Base-by-base conservation (phyloP, 2,329 filamentous ascomycete genomes). In the Stagonosporopsis vannaccii region DNA sequence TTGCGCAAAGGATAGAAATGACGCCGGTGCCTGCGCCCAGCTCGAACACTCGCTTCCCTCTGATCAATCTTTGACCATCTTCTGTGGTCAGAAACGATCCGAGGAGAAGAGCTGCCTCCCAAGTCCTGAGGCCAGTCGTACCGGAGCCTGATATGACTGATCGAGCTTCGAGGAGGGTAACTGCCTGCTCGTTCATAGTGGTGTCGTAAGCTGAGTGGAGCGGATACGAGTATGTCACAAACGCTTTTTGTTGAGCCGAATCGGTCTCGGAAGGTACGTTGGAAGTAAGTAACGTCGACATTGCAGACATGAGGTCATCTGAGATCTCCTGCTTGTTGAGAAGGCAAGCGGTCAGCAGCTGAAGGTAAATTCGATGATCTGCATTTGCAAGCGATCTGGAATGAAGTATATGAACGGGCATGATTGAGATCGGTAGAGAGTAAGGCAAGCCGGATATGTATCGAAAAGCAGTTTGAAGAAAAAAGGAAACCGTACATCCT, bases 1-100 rank as follows among this genome's bases (percentile, higher is more conserved):
- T 90, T n/a, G 87, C 85, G 60, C 90, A 91, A 0, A 93, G 78
- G 12, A 93, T 85, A 0, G 89, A 89, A 1, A 92, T 75, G 69
- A 92, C 90, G 0, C 90, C 90, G 1, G 91, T 93, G 1, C 90
- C 90, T 1, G 89, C 85, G 3, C 90, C 90, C 1, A 94, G 80
- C 70, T 94, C 90, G 2, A 94, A 78, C 1, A 93, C 76, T 7
- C 79, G 81, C 67, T 85, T 88, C 2, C 78, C 81, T 7, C 67
- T 66, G 25, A 91, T 77, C 4, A 82, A 66, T 2, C 69, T 59
- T 37, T 72, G 75, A n/a, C 84, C 84, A 11, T 67, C 43, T 4
- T 75, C 59, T 28, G 74, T 74, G 3, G 65, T 84, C 20, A 93
- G 82, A 65, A 87, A 92, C 40, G 87, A 83, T 1, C 88, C 89